Percentiles rank a stretch among this genome's conserved stretches.
phyloP scores from a whole-genome alignment of 495 filamentous ascomycete species.

The Penicillium simplicissimum region DNA sequence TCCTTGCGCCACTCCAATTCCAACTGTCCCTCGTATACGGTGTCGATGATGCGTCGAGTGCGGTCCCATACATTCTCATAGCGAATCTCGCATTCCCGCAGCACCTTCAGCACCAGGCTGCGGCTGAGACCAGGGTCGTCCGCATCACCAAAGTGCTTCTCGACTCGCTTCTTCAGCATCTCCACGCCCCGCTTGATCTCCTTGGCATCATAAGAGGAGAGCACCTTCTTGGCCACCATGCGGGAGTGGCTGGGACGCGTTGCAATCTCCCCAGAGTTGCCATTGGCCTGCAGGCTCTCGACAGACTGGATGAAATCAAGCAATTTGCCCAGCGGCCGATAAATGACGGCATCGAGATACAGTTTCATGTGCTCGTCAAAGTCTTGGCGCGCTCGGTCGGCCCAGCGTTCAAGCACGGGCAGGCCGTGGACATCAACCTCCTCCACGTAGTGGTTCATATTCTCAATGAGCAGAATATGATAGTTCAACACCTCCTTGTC shows the following conservation, averaged over 20 bases:
- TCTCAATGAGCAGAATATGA: constrained; percentile 95
- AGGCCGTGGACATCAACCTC: constrained; percentile 78
- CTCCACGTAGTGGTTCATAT: constrained; percentile 96
- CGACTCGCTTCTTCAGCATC: constrained; percentile 80
- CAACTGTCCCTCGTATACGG: constrained; percentile 64
- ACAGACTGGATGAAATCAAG: constrained; percentile 86
- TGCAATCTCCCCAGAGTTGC: constrained; percentile 56
- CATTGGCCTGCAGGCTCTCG: constrained; percentile 62
- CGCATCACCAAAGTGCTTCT: constrained; percentile 93
- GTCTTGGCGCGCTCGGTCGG: constrained; percentile 70
- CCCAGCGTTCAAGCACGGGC: constrained; percentile 78
- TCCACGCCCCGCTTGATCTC: constrained; percentile 85
- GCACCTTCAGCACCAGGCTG: constrained; percentile 72
- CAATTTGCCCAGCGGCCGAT: constrained; percentile 83
- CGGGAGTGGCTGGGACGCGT: constrained; percentile 77
- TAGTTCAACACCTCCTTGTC: constrained; percentile 96
- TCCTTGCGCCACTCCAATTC: constrained; percentile 63
- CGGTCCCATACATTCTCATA: constrained; percentile 75
- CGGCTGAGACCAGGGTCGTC: constrained; percentile 70
- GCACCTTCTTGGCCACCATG: constrained; percentile 77
- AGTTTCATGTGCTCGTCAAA: constrained; percentile 84
- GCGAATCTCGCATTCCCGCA: constrained; percentile 76
- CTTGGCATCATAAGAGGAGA: constrained; percentile 75
- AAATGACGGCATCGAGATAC: constrained; percentile 85
- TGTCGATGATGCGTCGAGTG: constrained; percentile 60